Evolutionary conservation across 805 yeast genomes (phyloP).

Genomic region (Starmerella scarabaei): DNA sequence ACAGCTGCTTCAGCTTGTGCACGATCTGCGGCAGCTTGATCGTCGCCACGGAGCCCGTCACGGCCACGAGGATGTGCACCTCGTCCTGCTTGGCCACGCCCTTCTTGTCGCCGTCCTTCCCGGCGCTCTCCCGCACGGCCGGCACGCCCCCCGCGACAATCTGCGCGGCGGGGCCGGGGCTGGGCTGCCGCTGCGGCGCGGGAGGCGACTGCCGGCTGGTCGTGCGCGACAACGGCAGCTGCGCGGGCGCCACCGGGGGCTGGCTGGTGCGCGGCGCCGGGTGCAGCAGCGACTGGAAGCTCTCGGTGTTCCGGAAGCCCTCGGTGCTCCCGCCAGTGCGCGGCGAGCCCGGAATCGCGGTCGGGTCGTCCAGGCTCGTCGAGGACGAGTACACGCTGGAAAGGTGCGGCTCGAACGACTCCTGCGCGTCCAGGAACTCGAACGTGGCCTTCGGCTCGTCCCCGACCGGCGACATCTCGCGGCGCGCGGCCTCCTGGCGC

Average conservation of each 20-base stretch:
- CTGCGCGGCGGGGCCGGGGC: neutral
- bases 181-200: neutral
- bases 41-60: slow-evolving; percentile 94
- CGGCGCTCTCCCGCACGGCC: neutral
- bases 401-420: neutral
- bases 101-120: neutral
- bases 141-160: neutral
- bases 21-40: slow-evolving; percentile 84
- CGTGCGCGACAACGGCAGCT: neutral
- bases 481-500: slow-evolving; percentile 19
- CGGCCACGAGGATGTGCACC: slow-evolving; percentile 77
- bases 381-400: neutral
- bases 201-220: neutral
- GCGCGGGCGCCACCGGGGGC: neutral
- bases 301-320: too few species aligned
- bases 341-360: neutral
- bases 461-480: slow-evolving; percentile 10
- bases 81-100: slow-evolving; percentile 38
- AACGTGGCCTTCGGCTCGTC: neutral
- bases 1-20: slow-evolving; percentile 69
- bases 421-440: neutral
- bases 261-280: neutral
- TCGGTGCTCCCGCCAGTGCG: too few species aligned
- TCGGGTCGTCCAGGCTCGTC: neutral
- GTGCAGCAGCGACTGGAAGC: neutral